Conservation (phyloP, 768 basidiomycete genomes). For the Leccinum pellstonianum region DNA sequence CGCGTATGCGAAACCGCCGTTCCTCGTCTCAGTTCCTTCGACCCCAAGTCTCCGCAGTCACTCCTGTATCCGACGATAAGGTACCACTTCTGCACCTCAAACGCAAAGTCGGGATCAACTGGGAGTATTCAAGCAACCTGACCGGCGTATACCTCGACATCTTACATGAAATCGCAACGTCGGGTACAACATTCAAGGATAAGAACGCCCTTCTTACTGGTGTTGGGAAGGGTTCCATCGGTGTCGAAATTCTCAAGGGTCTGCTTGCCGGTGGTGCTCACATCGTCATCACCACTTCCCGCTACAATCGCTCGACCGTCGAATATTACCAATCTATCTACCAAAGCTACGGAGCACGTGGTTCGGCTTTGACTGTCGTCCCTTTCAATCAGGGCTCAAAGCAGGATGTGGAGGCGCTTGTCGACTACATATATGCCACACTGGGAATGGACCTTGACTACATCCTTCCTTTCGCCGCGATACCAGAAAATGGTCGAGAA, state of each 20-base stretch:
- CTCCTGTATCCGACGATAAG: slow-evolving; percentile 79
- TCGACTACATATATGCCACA: slow-evolving; percentile 96
- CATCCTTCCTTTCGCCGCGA: slow-evolving; percentile 96
- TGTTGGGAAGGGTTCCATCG: slow-evolving; percentile 97
- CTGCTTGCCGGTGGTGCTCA: slow-evolving; percentile 95
- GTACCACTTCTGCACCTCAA: slow-evolving; percentile 94
- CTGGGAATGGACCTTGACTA: slow-evolving; percentile 98
- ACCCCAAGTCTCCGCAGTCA: slow-evolving; percentile 72
- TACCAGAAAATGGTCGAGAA: slow-evolving; percentile 98
- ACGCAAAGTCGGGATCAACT: slow-evolving; percentile 90
- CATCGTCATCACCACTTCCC: slow-evolving; percentile 96
- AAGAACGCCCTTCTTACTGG: slow-evolving; percentile 98
- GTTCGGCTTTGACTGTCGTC: slow-evolving; percentile 95
- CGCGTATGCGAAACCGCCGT: slow-evolving; percentile 70
- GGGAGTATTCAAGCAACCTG: slow-evolving; percentile 98
- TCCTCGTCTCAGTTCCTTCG: slow-evolving; percentile 97
- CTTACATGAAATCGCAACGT: slow-evolving; percentile 96
- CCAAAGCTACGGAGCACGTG: slow-evolving; percentile 92
- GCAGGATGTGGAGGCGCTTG: slow-evolving; percentile 96
- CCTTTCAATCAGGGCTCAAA: slow-evolving; percentile 99
- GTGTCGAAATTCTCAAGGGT: slow-evolving; percentile 96
- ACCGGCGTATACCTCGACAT: slow-evolving; percentile 96
- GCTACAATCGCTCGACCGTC: slow-evolving; percentile 92
- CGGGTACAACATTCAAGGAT: slow-evolving; percentile 97
- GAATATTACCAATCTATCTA: slow-evolving; percentile 99